These are phyloP conservation scores for Hordeum marinum DNA, from an alignment of 176 grass and related monocot genomes.

Conservation along the genomic window DNA sequence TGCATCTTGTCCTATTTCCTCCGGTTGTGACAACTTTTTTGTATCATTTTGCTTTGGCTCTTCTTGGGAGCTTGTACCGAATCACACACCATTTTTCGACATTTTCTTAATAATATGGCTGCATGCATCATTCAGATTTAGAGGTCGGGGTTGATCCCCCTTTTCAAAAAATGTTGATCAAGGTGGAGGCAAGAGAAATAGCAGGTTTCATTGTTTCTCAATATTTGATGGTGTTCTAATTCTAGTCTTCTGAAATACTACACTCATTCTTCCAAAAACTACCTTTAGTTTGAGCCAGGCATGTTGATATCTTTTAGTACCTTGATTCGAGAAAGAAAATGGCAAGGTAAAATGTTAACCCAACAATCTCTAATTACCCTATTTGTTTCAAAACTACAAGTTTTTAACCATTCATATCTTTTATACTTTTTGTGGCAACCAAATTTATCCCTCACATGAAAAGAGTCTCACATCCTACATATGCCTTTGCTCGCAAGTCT, in stretches of 20 bases:
- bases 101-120: too few species aligned
- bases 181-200: conserved; percentile 86
- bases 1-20: too few species aligned
- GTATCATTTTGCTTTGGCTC: too few species aligned
- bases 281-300: conserved; percentile 97
- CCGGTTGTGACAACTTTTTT: too few species aligned
- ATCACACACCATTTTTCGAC: too few species aligned
- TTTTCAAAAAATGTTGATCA: conserved; percentile 63
- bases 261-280: background rate
- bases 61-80: too few species aligned
- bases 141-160: too few species aligned
- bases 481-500: background rate
- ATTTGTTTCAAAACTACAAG: background rate
- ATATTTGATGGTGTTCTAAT: background rate
- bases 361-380: background rate
- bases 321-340: conserved; percentile 91
- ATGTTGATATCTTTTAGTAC: conserved; percentile 95
- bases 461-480: background rate
- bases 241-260: background rate
- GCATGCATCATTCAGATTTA: too few species aligned
- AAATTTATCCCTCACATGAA: background rate
- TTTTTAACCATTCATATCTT: background rate
- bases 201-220: conserved; percentile 26
- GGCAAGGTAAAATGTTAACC: conserved; percentile 62
- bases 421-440: background rate